Conservation (phyloP, 176 grass and related monocot species). For the Luzula sylvatica region DNA sequence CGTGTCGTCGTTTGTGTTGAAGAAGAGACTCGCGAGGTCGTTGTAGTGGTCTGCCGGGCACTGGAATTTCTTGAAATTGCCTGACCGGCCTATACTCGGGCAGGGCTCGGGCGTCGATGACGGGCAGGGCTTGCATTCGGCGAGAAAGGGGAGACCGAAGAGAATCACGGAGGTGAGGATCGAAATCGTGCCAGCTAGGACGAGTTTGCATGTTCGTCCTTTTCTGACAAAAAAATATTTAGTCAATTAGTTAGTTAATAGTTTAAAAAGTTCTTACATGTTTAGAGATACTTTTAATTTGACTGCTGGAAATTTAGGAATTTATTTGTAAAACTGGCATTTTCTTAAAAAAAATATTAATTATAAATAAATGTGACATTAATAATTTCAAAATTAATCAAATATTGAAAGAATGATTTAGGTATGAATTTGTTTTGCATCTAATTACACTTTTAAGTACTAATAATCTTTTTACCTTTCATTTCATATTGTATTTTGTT, state of each 20-base stretch:
- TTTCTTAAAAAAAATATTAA: too few species aligned
- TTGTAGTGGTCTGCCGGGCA: slow-evolving; percentile 67
- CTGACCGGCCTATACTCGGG: slow-evolving; percentile 85
- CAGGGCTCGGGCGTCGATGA: slow-evolving; percentile 50
- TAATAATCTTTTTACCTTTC: too few species aligned
- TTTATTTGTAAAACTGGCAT: too few species aligned
- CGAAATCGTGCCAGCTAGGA: slow-evolving; percentile 64
- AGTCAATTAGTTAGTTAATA: too few species aligned
- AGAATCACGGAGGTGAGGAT: slow-evolving; percentile 72
- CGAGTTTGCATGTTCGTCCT: slow-evolving; percentile 55
- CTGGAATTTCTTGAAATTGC: slow-evolving; percentile 94
- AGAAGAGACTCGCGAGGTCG: slow-evolving; percentile 87
- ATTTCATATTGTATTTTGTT: not conserved
- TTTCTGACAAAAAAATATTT: slow-evolving; percentile 70
- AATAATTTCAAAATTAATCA: too few species aligned
- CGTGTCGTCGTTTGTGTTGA: slow-evolving; percentile 89
- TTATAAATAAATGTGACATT: too few species aligned
- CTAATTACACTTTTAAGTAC: too few species aligned
- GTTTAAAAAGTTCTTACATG: too few species aligned
- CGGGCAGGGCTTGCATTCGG: slow-evolving; percentile 70
- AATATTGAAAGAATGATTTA: too few species aligned
- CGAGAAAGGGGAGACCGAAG: slow-evolving; percentile 80
- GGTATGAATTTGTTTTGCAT: too few species aligned
- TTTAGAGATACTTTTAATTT: too few species aligned
- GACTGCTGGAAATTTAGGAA: too few species aligned